Evolutionary conservation across 805 yeast species (phyloP), one percentile per base, ranked within the genome.

Genomic region (Ogataea neopini): DNA sequence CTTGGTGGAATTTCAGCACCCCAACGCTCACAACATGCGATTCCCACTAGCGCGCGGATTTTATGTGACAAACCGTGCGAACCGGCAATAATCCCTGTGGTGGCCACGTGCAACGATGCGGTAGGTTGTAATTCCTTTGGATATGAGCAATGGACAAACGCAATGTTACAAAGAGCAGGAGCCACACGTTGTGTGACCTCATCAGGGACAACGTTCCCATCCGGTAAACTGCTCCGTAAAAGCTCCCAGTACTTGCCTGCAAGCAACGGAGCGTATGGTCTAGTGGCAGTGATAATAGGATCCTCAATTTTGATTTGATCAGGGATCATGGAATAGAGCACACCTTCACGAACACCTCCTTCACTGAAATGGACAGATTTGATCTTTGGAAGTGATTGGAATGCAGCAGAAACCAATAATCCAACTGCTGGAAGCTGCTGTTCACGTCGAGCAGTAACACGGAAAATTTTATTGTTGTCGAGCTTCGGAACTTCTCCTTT

Each of bases 301-400:
- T 86, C 92, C 57, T 83, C 84, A 3, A 76, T 66, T 51, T 84
- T 75, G 25, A 84, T 72, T 30, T 73, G 73, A 17, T 74, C 68
- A 17, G 88, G 81, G 29, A 86, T 68, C 57, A 76, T 75, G 6
- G 86, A 79, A 60, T 80, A 86, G 30, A 86, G 58, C 1, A 83
- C 81, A 50, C 92, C 92, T 66, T 86, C 92, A 55, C 92, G 72
- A 18, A 85, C 84, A 48, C 90, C 90, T 53, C 89, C 90, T 62
- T 85, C 89, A 47, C 83, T 76, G 62, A 86, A 86, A 55, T 83
- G 80, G 22, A 86, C 75, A 2, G 84, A 76, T 54, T 79, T 79
- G 35, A 84, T 72, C 29, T 69, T 70, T 14, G 89, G 88, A 29
- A 84, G 64, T 0, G 82, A 75, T 49, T 79, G 82, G 57, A 81